phyloP scores from a whole-genome alignment of 805 yeast genomes.

The Clavispora santaluciae region DNA sequence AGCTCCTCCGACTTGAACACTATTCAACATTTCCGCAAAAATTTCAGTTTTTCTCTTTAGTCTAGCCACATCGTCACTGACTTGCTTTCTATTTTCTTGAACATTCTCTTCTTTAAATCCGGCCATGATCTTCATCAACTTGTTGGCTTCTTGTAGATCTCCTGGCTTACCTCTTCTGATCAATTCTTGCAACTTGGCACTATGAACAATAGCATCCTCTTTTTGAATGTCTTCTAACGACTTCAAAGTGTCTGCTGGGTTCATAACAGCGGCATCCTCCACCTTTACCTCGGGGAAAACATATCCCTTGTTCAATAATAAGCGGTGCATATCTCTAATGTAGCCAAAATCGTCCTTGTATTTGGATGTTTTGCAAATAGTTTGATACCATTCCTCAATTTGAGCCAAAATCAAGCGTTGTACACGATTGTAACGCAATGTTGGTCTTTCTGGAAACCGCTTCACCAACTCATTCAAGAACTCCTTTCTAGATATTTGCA shows the following conservation, averaged over 20 bases:
- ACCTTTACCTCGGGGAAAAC: constrained; percentile 85
- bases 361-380: constrained; percentile 83
- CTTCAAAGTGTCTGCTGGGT: constrained; percentile 81
- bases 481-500: constrained; percentile 92
- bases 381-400: constrained; percentile 96
- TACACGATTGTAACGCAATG: constrained; percentile 72
- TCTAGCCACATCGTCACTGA: constrained; percentile 78
- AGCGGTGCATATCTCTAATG: constrained; percentile 92
- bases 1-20: constrained; percentile 39
- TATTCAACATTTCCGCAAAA: constrained; percentile 77
- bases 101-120: constrained; percentile 86
- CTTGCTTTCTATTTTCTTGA: constrained; percentile 69
- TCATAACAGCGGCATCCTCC: constrained; percentile 90
- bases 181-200: constrained; percentile 92
- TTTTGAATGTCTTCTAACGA: constrained; percentile 85
- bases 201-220: constrained; percentile 89
- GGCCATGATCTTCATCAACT: constrained; percentile 96
- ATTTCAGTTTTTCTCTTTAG: constrained; percentile 82
- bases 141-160: constrained; percentile 94
- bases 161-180: constrained; percentile 94
- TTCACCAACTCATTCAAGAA: constrained; percentile 90
- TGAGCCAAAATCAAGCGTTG: constrained; percentile 84
- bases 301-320: constrained; percentile 86
- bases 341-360: constrained; percentile 90
- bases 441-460: constrained; percentile 92